Conservation (phyloP, 176 grass and related monocot genomes). For the Musa troglodytarum region DNA sequence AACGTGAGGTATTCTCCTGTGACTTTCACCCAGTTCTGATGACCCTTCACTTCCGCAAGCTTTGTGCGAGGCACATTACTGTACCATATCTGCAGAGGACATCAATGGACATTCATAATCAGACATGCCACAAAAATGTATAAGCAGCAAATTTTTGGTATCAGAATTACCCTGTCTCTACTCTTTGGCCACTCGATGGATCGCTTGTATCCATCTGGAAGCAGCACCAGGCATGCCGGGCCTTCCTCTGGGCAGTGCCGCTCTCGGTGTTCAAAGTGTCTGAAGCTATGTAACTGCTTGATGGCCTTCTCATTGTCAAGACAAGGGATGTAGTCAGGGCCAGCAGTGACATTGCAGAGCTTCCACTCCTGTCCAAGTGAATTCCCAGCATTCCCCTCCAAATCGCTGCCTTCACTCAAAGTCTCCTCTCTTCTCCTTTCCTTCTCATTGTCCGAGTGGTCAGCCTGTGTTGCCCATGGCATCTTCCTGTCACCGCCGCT, state of each 20-base stretch:
- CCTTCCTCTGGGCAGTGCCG: slow-evolving; percentile 85
- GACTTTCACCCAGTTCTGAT: slow-evolving; percentile 98
- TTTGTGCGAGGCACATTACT: slow-evolving; percentile 87
- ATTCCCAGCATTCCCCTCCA: slow-evolving; percentile 20
- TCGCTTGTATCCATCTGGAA: slow-evolving; percentile 51
- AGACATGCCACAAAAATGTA: neutral
- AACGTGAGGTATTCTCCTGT: slow-evolving; percentile 78
- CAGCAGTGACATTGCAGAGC: slow-evolving; percentile 56
- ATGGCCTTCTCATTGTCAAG: slow-evolving; percentile 87
- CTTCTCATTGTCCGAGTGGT: slow-evolving; percentile 62
- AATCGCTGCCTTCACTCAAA: slow-evolving; percentile 17
- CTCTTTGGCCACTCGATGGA: slow-evolving; percentile 79
- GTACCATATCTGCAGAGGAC: slow-evolving; percentile 59
- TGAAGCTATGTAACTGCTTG: slow-evolving; percentile 81
- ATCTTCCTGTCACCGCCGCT: slow-evolving; percentile 20
- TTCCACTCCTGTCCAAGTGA: slow-evolving; percentile 35
- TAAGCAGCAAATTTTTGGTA: neutral
- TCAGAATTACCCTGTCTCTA: slow-evolving; percentile 48
- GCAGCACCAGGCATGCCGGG: slow-evolving; percentile 58
- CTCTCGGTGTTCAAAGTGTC: slow-evolving; percentile 76
- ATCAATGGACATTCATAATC: neutral
- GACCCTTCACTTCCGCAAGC: slow-evolving; percentile 90
- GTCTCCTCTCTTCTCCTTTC: slow-evolving; percentile 41
- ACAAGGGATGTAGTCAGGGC: slow-evolving; percentile 86
- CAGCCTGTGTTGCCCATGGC: slow-evolving; percentile 59